Percentiles rank a stretch among this genome's conserved stretches.
Evolutionary conservation across 768 basidiomycete species (phyloP).

Genomic region (Suillus spraguei): DNA sequence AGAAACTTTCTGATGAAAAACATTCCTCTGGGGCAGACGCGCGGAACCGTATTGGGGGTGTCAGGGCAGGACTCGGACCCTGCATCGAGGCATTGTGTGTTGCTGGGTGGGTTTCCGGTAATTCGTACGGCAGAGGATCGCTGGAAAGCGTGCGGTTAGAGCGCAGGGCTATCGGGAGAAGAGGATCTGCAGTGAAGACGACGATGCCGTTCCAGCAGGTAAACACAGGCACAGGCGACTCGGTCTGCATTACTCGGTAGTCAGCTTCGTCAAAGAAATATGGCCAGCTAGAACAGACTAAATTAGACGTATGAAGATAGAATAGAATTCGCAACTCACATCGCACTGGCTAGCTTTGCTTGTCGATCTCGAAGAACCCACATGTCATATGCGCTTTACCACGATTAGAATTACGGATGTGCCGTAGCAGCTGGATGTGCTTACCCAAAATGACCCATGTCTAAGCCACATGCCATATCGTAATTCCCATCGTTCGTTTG

Average conservation of each 20-base stretch:
- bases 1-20: slow-evolving; percentile 43
- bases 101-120: slow-evolving; percentile 34
- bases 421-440: slow-evolving; percentile 4
- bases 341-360: slow-evolving; percentile 26
- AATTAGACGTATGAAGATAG: not conserved
- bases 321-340: slow-evolving; percentile 5
- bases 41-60: slow-evolving; percentile 37
- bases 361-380: slow-evolving; percentile 41
- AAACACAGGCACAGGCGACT: slow-evolving; percentile 45
- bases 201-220: slow-evolving; percentile 51
- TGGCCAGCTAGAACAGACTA: slow-evolving; percentile 33
- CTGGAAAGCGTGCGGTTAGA: slow-evolving; percentile 38
- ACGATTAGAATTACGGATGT: not conserved
- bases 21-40: slow-evolving; percentile 30
- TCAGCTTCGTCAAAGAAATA: slow-evolving; percentile 43
- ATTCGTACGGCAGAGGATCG: slow-evolving; percentile 28
- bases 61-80: slow-evolving; percentile 30
- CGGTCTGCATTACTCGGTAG: slow-evolving; percentile 36
- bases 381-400: slow-evolving; percentile 36
- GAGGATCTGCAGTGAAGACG: slow-evolving; percentile 41
- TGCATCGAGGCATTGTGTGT: slow-evolving; percentile 19
- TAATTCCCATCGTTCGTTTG: slow-evolving; percentile 39
- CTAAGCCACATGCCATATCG: slow-evolving; percentile 47
- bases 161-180: slow-evolving; percentile 42
- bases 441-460: slow-evolving; percentile 38